A percentile compares a stretch with the other conserved stretches of the same genome.
phyloP scores from a whole-genome alignment of 2,329 filamentous ascomycete genomes.

The Monosporascus sp. region DNA sequence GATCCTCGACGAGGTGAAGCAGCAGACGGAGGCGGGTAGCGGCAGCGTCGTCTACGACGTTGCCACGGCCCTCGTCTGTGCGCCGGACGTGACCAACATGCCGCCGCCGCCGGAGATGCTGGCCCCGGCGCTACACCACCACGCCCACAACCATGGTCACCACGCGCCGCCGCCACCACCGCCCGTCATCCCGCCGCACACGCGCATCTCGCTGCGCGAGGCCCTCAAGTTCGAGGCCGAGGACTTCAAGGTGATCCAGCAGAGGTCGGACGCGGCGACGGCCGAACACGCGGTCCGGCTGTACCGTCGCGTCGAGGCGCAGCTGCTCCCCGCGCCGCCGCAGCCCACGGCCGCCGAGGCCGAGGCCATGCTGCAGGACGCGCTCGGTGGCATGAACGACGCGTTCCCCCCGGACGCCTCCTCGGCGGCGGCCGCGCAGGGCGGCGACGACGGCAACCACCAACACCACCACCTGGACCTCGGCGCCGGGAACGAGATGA shows the following conservation, averaged over 20 bases:
- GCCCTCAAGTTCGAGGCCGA: constrained; percentile 55
- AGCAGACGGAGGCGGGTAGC: constrained; percentile 55
- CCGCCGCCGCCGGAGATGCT: constrained; percentile 25
- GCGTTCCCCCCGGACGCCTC: constrained; percentile 34
- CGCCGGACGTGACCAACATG: constrained; percentile 52
- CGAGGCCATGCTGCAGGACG: constrained; percentile 38
- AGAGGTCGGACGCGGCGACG: constrained; percentile 45
- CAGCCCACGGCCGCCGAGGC: constrained; percentile 5
- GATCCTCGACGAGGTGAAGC: constrained; percentile 63
- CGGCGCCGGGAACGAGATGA: constrained; percentile 27
- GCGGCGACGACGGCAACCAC: constrained; percentile 25
- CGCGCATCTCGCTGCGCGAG: constrained; percentile 53
- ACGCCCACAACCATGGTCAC: constrained; percentile 26
- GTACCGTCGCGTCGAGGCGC: constrained; percentile 60
- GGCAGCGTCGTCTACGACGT: constrained; percentile 64
- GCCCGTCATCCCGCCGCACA: constrained; percentile 31
- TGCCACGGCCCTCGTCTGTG: constrained; percentile 63
- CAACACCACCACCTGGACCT: constrained; percentile 32
- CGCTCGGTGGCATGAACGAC: constrained; percentile 36
- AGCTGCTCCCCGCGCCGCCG: constrained; percentile 42
- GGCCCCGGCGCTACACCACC: constrained; percentile 24
- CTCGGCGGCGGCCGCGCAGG: constrained; percentile 39
- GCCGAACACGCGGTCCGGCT: constrained; percentile 61
- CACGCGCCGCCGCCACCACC: constrained; percentile 8
- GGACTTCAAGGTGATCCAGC: constrained; percentile 51